Percentiles rank a stretch among this genome's conserved stretches.
Evolutionary conservation across 305 asterid genomes (phyloP).

Genomic region (Fraxinus baroniana): DNA sequence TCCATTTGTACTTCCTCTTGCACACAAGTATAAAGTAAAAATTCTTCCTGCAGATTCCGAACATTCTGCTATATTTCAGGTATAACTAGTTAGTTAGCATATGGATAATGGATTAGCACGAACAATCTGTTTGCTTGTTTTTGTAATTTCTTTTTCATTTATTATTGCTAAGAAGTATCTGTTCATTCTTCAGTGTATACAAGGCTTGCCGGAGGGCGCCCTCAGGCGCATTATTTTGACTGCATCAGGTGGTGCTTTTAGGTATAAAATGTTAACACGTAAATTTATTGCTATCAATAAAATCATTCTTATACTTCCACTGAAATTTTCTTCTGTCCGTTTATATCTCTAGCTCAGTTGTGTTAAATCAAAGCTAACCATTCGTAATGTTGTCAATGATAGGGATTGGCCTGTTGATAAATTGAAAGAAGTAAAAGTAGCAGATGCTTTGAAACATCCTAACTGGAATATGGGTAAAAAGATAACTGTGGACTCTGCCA

Average conservation of each 20-base stretch:
- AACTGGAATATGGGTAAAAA: conserved; percentile 99
- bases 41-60: conserved; percentile 99
- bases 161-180: conserved; percentile 10
- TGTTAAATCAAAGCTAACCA: neutral
- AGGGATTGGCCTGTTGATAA: conserved; percentile 94
- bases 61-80: conserved; percentile 99
- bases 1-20: conserved; percentile 96
- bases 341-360: conserved; percentile 1
- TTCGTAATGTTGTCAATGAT: conserved; percentile 19
- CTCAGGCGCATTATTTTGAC: conserved; percentile 90
- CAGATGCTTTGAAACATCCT: conserved; percentile 98
- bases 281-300: neutral
- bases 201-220: conserved; percentile 97
- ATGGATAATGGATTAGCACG: neutral
- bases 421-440: conserved; percentile 89
- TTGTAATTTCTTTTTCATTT: neutral
- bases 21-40: conserved; percentile 88
- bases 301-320: neutral
- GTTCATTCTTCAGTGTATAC: conserved; percentile 68
- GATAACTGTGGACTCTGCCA: conserved; percentile 96
- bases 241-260: conserved; percentile 96
- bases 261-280: conserved; percentile 36
- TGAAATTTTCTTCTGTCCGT: neutral
- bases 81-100: conserved; percentile 15
- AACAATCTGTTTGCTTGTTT: neutral